A percentile compares a stretch with the other conserved stretches of the same genome.
These are phyloP conservation scores for Cyclostephanos tholiformis DNA, from an alignment of 108 stramenopile species.

Conservation along the genomic window DNA sequence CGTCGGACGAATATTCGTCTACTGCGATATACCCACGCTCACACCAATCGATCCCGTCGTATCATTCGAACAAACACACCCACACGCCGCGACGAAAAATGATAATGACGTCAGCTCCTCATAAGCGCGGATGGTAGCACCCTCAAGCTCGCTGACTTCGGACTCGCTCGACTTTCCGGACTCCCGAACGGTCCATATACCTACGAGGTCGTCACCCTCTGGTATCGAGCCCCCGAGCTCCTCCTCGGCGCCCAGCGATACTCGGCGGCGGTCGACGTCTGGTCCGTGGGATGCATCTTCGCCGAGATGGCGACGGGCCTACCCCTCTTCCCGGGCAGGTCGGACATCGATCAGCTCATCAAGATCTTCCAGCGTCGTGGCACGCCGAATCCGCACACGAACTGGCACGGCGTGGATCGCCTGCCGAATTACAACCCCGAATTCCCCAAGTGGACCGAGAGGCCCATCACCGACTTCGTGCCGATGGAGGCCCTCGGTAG, in stretches of 20 bases:
- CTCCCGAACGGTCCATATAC: slow-evolving; percentile 87
- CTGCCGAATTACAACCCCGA: slow-evolving; percentile 92
- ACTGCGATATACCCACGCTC: neutral
- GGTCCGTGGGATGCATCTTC: slow-evolving; percentile 97
- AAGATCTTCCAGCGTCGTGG: slow-evolving; percentile 90
- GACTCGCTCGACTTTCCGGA: slow-evolving; percentile 89
- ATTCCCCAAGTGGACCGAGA: slow-evolving; percentile 89
- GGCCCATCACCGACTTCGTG: slow-evolving; percentile 84
- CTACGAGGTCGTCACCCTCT: slow-evolving; percentile 94
- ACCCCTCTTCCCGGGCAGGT: slow-evolving; percentile 86
- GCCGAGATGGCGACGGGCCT: slow-evolving; percentile 95
- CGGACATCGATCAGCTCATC: slow-evolving; percentile 88
- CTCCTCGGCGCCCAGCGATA: slow-evolving; percentile 90
- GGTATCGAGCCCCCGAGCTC: slow-evolving; percentile 98
- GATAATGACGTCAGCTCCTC: slow-evolving; percentile 46
- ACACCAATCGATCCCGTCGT: neutral
- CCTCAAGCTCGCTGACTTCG: slow-evolving; percentile 97
- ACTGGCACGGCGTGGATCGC: slow-evolving; percentile 88
- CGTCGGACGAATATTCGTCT: no score
- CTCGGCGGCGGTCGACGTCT: slow-evolving; percentile 91
- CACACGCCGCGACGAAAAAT: neutral
- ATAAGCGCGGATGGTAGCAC: slow-evolving; percentile 77
- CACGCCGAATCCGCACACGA: slow-evolving; percentile 83
- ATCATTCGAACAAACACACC: neutral
- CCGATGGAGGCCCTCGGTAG: slow-evolving; percentile 69